These are phyloP conservation scores for Thamnidium elegans DNA, from an alignment of 192 early-diverging fungal species.

Conservation along the genomic window DNA sequence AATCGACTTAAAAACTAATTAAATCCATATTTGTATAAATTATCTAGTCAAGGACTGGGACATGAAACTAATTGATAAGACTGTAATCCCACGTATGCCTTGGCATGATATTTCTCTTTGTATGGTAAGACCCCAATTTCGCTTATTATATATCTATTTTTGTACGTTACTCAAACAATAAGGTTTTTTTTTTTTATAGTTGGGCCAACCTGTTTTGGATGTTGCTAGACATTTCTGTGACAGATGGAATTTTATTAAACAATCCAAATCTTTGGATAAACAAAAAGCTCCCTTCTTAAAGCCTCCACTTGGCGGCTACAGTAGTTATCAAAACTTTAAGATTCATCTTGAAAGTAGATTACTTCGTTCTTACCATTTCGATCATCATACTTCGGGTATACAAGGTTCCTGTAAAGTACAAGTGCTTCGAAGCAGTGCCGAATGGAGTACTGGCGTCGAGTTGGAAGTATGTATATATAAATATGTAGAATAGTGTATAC, in stretches of 20 bases:
- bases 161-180: neutral
- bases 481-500: neutral
- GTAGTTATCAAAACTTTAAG: slow-evolving; percentile 21
- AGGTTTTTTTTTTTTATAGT: neutral
- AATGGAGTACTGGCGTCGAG: slow-evolving; percentile 65
- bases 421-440: slow-evolving; percentile 62
- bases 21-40: neutral
- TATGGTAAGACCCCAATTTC: slow-evolving; percentile 35
- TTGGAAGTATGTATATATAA: slow-evolving; percentile 42
- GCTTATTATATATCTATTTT: neutral
- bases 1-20: neutral
- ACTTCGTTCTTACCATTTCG: slow-evolving; percentile 48
- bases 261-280: slow-evolving; percentile 56
- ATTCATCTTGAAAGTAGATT: slow-evolving; percentile 45
- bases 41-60: slow-evolving; percentile 48
- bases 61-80: slow-evolving; percentile 42
- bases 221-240: slow-evolving; percentile 81
- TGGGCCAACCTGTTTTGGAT: slow-evolving; percentile 75
- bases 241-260: slow-evolving; percentile 87
- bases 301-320: slow-evolving; percentile 42
- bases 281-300: slow-evolving; percentile 62
- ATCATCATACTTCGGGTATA: slow-evolving; percentile 47
- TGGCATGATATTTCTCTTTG: slow-evolving; percentile 85
- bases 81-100: slow-evolving; percentile 64
- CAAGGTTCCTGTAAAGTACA: slow-evolving; percentile 61